Evolutionary conservation across 306 rosid genomes (phyloP), one percentile per base, ranked within the genome.

Genomic region (Pterocarpus santalinus): DNA sequence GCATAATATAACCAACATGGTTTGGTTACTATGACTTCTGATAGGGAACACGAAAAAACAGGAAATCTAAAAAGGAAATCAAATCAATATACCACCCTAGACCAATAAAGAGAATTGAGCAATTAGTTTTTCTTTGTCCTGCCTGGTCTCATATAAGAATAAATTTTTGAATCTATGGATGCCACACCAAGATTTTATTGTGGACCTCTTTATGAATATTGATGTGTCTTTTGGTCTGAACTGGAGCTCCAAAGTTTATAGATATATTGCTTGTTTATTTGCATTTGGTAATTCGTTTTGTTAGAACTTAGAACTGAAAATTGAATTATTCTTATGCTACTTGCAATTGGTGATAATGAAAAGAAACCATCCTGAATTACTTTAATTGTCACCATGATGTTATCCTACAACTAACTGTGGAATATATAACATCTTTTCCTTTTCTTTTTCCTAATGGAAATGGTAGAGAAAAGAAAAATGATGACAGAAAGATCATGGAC

Each of bases 11-110:
- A 22, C 22, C 71, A 60, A 38, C 75, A 75, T 75, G 79, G 44
- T 70, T 84, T 62, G 30, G 52, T 53, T 13, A 72, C 55, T 62
- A 11, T 82, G 81, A 72, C 70, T 72, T 77, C 0, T 44, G 62
- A 73, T 22, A 51, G 78, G 44, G 17, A 53, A 52, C 65, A 51
- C 6, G 63, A 62, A 51, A 13, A 13, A 7, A 33, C 17, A 6
- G 0, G 53, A 16, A 16, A 7, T 10, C 36, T 16, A 38, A 12
- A 38, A 52, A 35, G 36, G 8, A 9, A 13, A 53, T 38, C 10
- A 28, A 58, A 68, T 17, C 16, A 51, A 13, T 16, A 30, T 51
- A 8, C 15, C 57, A n/a, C 67, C 77, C 66, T 78, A 17, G 56
- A 62, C 72, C 47, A 68, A 39, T 33, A 53, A 75, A 44, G 32